Base-by-base conservation (phyloP, 352 stramenopile species). In the Globisporangium acanthophoron region DNA sequence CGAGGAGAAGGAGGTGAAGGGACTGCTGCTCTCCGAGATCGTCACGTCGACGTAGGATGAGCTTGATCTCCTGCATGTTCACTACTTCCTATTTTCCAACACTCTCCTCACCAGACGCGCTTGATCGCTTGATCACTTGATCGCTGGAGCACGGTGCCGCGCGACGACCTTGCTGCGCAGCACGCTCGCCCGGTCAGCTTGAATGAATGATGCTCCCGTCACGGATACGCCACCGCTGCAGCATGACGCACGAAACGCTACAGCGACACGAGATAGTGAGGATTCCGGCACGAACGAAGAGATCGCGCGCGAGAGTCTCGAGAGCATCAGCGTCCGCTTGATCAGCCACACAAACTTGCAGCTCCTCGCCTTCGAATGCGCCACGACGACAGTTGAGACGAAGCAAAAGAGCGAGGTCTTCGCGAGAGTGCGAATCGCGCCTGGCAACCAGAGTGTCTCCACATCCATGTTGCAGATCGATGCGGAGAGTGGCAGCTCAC, bases 381-480 rank as follows among this genome's bases (percentile, higher is more conserved):
- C 8, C 33, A 39, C 33, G 27, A 18, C 33, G 40, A 13, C 21
- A 44, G 15, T 24, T 15, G 29, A 33, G 18, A 15, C 11, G 24
- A 15, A 27, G 3, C 5, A 41, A 18, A 18, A 29, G 9, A 11
- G 29, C 33, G 37, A 43, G 29, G 9, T 63, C 11, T 52, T 41
- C 41, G 57, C 41, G 20, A 63, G 52, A 39, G 50, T 47, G 12
- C 46, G 27, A 8, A 12, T 53, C 40, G 41, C 57, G 9, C 57
- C 49, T 7, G 57, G 57, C 39, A 58, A 52, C 16, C 31, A 63
- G 41, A 41, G 52, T 21, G 57, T 24, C 20, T 37, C 31, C 9
- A 58, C 29, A 3, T n/a, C 15, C 9, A 31, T 35, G 13, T 31
- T 41, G 13, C 11, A 21, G 21, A 29, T 48, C 18, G 50, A 48